These are phyloP conservation scores for Pseudocercospora cruenta DNA, from an alignment of 2,329 filamentous ascomycete species.

Conservation along the genomic window DNA sequence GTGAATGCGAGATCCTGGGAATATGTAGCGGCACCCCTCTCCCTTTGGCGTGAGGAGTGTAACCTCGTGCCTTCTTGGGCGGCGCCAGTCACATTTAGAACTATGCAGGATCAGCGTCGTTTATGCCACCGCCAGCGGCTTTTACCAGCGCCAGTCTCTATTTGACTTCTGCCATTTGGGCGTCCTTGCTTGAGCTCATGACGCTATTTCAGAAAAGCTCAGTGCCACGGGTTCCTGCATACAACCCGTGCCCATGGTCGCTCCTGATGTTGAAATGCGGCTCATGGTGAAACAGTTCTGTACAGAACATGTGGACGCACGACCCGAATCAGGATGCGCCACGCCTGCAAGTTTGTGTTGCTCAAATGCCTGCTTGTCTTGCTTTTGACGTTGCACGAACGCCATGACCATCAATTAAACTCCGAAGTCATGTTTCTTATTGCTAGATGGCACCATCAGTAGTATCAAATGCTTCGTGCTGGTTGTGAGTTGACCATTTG, in stretches of 20 bases:
- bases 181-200: background rate
- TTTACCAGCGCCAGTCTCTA: background rate
- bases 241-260: background rate
- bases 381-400: too few relatives aligned
- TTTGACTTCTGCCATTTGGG: constrained; percentile 6
- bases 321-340: background rate
- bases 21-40: constrained; percentile 6
- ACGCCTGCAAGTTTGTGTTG: background rate
- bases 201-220: background rate
- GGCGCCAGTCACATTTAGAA: constrained; percentile 1
- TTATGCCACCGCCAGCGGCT: background rate
- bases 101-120: background rate
- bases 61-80: background rate
- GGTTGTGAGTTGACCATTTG: background rate
- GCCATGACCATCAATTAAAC: too few relatives aligned
- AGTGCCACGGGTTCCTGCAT: constrained; percentile 1
- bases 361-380: background rate
- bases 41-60: constrained; percentile 10
- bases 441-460: background rate
- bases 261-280: background rate
- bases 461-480: background rate
- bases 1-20: background rate
- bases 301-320: background rate
- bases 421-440: too few relatives aligned
- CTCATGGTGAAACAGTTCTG: background rate